Evolutionary conservation across 768 basidiomycete genomes (phyloP), one percentile per base, ranked within the genome.

Genomic region (Paxillus involutus): DNA sequence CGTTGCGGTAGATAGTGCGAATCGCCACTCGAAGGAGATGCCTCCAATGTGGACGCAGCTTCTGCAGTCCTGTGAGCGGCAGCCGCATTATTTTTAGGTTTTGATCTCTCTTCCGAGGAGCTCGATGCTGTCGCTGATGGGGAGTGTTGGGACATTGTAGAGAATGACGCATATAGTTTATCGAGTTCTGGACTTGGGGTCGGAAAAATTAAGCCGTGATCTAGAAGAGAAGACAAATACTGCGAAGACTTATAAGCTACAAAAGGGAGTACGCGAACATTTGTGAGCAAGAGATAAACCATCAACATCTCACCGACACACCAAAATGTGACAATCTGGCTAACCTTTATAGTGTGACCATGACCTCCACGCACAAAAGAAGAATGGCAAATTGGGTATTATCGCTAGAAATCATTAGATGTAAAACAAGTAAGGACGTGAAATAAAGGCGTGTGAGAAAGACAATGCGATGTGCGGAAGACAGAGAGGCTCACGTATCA

Each of bases 291-390:
- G 16, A 49, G 37, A 14, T n/a, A 36, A 13, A 44, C 16, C 19
- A 13, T 49, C 21, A 52, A 49, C 35, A 53, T 49, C 16, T 32
- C 26, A 17, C 30, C 12, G 33, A 40, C 26, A 16, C 26, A 43
- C 8, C 29, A 41, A 52, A 26, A 10, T 14, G 9, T 1, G 43
- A 19, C 37, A 42, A 49, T 3, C 12, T 7, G 39, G 32, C 69
- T 57, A 53, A 89, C 89, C 89, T 79, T 77, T 81, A 66, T 86
- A 92, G 69, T 93, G 90, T 39, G 85, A 86, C 89, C 89, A 93
- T 41, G 88, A 84, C 42, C 90, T 78, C 90, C 90, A 93, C 10
- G 77, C 80, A 61, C 88, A 91, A 70, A 89, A 93, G 74, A 93
- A 90, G 67, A 93, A 86, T 0, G 90, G 90, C 19, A 93, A 69